Percentiles rank a stretch among this genome's conserved stretches.
Conservation (phyloP, 2,329 filamentous ascomycete species). For the Clarireedia monteithiana region DNA sequence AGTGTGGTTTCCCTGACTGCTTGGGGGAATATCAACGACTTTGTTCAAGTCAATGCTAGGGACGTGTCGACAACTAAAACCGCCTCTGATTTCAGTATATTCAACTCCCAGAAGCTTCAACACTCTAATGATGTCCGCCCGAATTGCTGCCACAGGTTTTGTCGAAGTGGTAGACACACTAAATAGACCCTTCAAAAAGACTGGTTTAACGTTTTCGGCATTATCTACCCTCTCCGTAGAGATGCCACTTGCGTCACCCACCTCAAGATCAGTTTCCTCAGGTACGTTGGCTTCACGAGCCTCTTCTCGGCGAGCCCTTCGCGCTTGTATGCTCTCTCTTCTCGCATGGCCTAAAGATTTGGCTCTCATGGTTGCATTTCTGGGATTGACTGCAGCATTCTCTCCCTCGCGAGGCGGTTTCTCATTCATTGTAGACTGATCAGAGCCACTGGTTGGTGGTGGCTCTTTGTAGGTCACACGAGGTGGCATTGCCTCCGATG, state of each 20-base stretch:
- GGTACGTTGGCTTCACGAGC: slow-evolving; percentile 69
- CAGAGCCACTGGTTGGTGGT: slow-evolving; percentile 70
- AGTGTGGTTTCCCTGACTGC: slow-evolving; percentile 40
- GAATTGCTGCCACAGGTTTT: slow-evolving; percentile 79
- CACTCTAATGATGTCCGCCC: slow-evolving; percentile 83
- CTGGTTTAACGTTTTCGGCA: slow-evolving; percentile 81
- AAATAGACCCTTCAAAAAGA: slow-evolving; percentile 93
- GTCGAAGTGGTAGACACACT: slow-evolving; percentile 95
- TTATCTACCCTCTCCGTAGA: slow-evolving; percentile 56
- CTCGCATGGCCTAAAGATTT: slow-evolving; percentile 86
- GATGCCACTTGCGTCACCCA: slow-evolving; percentile 52
- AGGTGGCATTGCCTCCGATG: slow-evolving; percentile 45
- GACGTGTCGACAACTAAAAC: slow-evolving; percentile 80
- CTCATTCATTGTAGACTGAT: slow-evolving; percentile 55
- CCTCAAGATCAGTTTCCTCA: slow-evolving; percentile 82
- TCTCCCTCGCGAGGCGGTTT: slow-evolving; percentile 38
- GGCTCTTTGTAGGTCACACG: slow-evolving; percentile 50
- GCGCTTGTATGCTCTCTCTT: slow-evolving; percentile 84
- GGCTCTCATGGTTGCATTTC: slow-evolving; percentile 61
- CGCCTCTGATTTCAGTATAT: slow-evolving; percentile 85
- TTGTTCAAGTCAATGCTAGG: slow-evolving; percentile 85
- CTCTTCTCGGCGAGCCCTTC: slow-evolving; percentile 67
- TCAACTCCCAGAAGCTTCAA: slow-evolving; percentile 83
- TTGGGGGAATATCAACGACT: slow-evolving; percentile 53
- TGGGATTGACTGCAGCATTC: slow-evolving; percentile 38